A percentile compares a stretch with the other conserved stretches of the same genome.
These are phyloP conservation scores for Suhomyces kilbournensis DNA, from an alignment of 805 yeast species.

Conservation along the genomic window DNA sequence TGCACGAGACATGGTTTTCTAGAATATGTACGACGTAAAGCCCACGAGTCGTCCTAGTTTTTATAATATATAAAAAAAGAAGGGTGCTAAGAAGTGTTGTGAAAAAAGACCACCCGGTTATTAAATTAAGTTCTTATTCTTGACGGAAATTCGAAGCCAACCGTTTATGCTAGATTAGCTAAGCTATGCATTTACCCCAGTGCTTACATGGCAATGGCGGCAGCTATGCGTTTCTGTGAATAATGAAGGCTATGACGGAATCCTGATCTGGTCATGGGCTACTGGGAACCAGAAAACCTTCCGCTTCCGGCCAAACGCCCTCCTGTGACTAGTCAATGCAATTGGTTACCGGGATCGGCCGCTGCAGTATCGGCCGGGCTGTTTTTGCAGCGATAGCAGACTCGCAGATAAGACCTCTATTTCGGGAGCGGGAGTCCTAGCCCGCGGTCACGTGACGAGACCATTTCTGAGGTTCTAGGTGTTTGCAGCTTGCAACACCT, in stretches of 20 bases:
- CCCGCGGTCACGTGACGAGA: background rate
- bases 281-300: background rate
- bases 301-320: background rate
- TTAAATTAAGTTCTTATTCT: background rate
- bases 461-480: background rate
- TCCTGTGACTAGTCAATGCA: background rate
- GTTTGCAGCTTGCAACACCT: background rate
- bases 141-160: background rate
- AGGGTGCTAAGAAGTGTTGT: background rate
- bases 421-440: background rate
- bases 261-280: background rate
- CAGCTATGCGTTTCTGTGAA: background rate
- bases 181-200: background rate
- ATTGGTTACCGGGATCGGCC: background rate
- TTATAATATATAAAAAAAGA: background rate
- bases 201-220: background rate
- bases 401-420: background rate
- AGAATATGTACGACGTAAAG: background rate
- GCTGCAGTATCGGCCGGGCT: background rate
- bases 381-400: background rate
- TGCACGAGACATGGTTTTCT: slow-evolving; percentile 52
- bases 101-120: background rate
- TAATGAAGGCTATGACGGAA: background rate
- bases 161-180: background rate
- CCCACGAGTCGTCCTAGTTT: background rate